Conservation (phyloP, 768 basidiomycete genomes). For the Rhodosporidiobolus odoratus region DNA sequence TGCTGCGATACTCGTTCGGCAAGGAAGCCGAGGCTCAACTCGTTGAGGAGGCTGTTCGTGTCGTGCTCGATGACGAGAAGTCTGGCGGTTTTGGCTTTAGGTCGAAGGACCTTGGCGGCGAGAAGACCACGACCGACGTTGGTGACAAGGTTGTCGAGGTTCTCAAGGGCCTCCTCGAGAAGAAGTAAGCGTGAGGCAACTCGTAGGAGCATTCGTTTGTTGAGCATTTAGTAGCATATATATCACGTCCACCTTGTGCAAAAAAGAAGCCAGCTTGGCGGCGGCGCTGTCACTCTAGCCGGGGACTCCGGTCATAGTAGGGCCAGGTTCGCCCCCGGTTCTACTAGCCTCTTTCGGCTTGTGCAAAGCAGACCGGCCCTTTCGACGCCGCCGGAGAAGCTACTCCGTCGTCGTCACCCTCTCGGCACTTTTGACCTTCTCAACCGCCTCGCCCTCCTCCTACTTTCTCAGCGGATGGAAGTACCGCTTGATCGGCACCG, state of each 20-base stretch:
- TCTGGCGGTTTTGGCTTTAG: constrained; percentile 70
- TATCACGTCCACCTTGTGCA: no score
- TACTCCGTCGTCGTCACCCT: no score
- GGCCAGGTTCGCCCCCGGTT: no score
- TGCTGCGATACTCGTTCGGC: constrained; percentile 89
- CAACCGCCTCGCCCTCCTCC: no score
- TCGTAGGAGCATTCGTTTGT: background rate
- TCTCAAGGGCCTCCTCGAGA: constrained; percentile 36
- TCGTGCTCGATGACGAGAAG: constrained; percentile 67
- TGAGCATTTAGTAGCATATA: no score
- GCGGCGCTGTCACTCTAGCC: no score
- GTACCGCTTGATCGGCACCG: background rate
- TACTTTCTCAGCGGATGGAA: background rate
- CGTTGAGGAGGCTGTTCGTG: constrained; percentile 84
- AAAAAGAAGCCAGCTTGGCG: no score
- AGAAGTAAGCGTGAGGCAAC: constrained; percentile 12
- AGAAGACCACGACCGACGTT: constrained; percentile 65
- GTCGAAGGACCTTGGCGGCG: constrained; percentile 83
- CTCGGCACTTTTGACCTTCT: no score
- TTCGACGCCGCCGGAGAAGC: no score
- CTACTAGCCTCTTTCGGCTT: no score
- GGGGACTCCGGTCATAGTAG: no score
- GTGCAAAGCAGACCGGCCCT: no score
- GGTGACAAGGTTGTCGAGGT: constrained; percentile 75
- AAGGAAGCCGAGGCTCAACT: constrained; percentile 74